phyloP scores from a whole-genome alignment of 2,329 filamentous ascomycete species.

The Xylariaceae sp. region DNA sequence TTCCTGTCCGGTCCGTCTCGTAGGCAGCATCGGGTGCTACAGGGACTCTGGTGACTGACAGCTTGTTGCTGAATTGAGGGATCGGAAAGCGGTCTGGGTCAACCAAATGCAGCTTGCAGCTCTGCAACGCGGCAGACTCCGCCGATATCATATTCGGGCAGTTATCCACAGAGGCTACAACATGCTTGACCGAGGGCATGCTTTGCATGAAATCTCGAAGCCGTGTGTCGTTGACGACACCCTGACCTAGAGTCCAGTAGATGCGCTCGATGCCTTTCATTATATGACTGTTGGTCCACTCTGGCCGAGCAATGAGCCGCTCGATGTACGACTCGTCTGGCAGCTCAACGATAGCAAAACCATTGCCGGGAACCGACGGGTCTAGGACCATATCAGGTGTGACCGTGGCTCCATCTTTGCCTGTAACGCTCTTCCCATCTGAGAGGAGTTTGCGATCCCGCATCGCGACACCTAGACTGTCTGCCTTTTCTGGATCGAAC shows the following conservation, averaged over 20 bases:
- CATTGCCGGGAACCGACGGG: conserved; percentile 56
- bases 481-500: conserved; percentile 62
- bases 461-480: conserved; percentile 53
- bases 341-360: conserved; percentile 74
- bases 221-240: conserved; percentile 53
- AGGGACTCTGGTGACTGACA: conserved; percentile 15
- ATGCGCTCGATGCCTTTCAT: conserved; percentile 61
- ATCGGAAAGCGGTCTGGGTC: conserved; percentile 67
- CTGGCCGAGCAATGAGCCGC: conserved; percentile 59
- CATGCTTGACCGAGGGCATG: conserved; percentile 57
- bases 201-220: conserved; percentile 64
- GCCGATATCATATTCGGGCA: conserved; percentile 70
- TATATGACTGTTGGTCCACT: conserved; percentile 59
- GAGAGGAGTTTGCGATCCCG: conserved; percentile 53
- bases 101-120: conserved; percentile 62
- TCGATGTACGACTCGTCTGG: conserved; percentile 64
- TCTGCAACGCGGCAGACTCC: conserved; percentile 56
- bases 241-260: conserved; percentile 74
- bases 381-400: conserved; percentile 84
- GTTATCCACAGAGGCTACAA: conserved; percentile 67
- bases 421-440: conserved; percentile 54
- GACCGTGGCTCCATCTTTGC: conserved; percentile 58
- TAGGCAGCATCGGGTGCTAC: conserved; percentile 17
- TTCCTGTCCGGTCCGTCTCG: conserved; percentile 36
- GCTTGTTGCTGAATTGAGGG: conserved; percentile 56